Base-by-base conservation (phyloP, 768 basidiomycete species). In the Ramaria sp. region DNA sequence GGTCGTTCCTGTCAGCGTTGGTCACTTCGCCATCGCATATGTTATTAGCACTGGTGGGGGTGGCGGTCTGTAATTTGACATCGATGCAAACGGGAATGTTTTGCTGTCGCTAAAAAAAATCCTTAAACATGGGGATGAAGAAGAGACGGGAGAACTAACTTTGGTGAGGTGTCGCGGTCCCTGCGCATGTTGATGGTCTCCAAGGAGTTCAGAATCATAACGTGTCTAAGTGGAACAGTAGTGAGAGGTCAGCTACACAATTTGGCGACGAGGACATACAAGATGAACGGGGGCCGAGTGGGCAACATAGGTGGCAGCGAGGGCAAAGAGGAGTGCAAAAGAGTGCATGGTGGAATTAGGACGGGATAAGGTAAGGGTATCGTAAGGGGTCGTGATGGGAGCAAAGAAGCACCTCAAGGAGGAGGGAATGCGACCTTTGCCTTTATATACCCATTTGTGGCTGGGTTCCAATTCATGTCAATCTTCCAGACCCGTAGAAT, bases 241-340 rank as follows among this genome's bases (percentile, higher is more conserved):
- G 27, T 45, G 44, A 45, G 44, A 20, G 5, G 12, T 24, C 44
- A 22, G 22, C 44, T 5, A 16, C 38, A 39, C 30, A 32, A 32
- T 10, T 32, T 32, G 41, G 41, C 4, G 15, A 42, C 22, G 41
- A 24, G 41, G 15, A 42, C 22, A 24, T 32, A 25, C 44, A 15
- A 5, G 44, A 5, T 24, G 44, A 45, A 45, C 22, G 24, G 44
- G 44, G 3, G 44, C 44, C 16, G 44, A 24, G 9, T 45, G 44
- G 4, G 44, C 44, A 16, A 45, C 18, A 16, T 45, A 5, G 12
- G 24, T 13, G 16, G 27, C 44, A 25, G 44, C 59, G 56, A 59
- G 37, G 57, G 62, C 41, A 28, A 45, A 20, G 24, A 45, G 44
- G 44, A 45, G 3, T 24, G 44, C 5, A 13, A 45, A 45, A 16